Percentiles rank a stretch among this genome's conserved stretches.
Conservation (phyloP, 305 asterid genomes). For the Fraxinus ornus region DNA sequence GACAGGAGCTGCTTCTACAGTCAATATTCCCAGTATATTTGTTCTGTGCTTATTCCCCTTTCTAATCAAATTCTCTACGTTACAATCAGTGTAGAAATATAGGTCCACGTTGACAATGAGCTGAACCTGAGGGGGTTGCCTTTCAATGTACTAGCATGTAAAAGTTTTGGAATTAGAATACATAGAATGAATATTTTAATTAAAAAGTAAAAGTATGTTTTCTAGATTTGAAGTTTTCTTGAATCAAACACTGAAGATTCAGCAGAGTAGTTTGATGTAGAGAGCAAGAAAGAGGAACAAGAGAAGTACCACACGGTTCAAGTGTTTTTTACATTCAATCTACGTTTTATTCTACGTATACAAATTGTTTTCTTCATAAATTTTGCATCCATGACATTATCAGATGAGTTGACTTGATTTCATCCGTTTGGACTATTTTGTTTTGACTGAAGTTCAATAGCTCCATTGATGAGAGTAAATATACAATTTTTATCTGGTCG, state of each 20-base stretch:
- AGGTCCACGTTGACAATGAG: conserved; percentile 17
- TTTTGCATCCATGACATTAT: neutral
- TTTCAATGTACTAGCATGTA: conserved; percentile 21
- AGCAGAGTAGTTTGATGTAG: conserved; percentile 11
- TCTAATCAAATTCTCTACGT: conserved; percentile 26
- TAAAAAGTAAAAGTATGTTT: conserved; percentile 18
- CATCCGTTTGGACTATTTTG: neutral
- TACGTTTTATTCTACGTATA: conserved; percentile 1
- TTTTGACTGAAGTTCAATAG: neutral
- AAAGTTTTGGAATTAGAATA: conserved; percentile 42
- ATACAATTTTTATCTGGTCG: neutral
- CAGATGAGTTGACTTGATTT: neutral
- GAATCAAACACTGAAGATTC: conserved; percentile 17
- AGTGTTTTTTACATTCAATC: conserved; percentile 17
- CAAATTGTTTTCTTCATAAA: neutral
- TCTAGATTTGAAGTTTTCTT: conserved; percentile 16
- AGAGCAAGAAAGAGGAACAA: conserved; percentile 19
- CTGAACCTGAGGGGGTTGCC: conserved; percentile 13
- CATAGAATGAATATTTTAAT: conserved; percentile 22
- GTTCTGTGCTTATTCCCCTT: conserved; percentile 25
- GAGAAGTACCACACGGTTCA: conserved; percentile 10
- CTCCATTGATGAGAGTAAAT: neutral
- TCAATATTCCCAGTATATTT: conserved; percentile 29
- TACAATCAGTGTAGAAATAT: conserved; percentile 26
- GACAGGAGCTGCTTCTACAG: conserved; percentile 57